These are phyloP conservation scores for Plectranthus barbatus DNA, from an alignment of 257 asterid species.

Conservation along the genomic window DNA sequence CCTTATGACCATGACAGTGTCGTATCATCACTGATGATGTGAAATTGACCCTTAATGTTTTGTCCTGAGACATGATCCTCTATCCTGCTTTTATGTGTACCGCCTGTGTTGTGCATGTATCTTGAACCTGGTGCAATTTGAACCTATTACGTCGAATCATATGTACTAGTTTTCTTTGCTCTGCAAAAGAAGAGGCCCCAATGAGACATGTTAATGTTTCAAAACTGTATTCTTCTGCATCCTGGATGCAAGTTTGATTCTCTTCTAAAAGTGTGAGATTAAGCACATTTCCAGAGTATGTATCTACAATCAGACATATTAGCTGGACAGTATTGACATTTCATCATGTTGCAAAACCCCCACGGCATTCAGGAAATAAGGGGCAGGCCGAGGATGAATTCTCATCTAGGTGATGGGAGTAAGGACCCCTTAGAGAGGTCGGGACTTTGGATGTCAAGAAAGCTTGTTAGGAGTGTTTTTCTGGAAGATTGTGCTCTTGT, in stretches of 20 bases:
- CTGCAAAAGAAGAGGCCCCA: neutral
- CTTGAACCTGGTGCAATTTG: no score
- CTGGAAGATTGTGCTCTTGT: constrained; percentile 73
- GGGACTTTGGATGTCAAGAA: constrained; percentile 89
- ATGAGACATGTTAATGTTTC: neutral
- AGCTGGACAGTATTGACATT: constrained; percentile 10
- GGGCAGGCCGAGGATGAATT: neutral
- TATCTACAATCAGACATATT: constrained; percentile 10
- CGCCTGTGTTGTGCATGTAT: no score
- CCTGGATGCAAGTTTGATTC: neutral
- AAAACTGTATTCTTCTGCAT: neutral
- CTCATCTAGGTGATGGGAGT: constrained; percentile 73
- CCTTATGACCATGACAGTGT: neutral
- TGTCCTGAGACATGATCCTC: no score
- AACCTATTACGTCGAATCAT: neutral
- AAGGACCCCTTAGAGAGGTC: constrained; percentile 68
- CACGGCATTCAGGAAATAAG: neutral
- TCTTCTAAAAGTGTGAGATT: neutral
- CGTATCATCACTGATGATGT: neutral
- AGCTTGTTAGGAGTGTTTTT: constrained; percentile 81
- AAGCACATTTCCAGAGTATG: constrained; percentile 11
- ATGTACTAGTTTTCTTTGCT: no score
- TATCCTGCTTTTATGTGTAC: no score
- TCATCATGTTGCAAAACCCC: neutral
- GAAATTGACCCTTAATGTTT: no score